A percentile compares a stretch with the other conserved stretches of the same genome.
Evolutionary conservation across 352 stramenopile species (phyloP).

Genomic region (Sclerospora graminicola): DNA sequence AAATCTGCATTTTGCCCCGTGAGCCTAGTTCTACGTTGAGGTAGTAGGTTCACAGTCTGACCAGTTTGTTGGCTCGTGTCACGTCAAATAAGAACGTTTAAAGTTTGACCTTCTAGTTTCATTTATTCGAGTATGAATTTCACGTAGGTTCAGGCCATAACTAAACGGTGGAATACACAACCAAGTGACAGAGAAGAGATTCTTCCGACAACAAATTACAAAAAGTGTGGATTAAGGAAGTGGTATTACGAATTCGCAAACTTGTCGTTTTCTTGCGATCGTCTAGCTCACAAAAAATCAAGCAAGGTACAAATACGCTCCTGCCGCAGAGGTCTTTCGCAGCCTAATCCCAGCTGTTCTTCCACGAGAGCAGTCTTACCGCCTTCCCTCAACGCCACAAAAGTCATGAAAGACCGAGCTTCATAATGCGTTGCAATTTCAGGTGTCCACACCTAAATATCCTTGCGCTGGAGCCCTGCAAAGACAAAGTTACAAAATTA

Average conservation of each 20-base stretch:
- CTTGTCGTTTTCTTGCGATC: neutral
- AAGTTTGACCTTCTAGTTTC: too few relatives aligned
- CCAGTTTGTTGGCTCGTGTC: too few relatives aligned
- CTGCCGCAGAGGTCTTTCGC: too few relatives aligned
- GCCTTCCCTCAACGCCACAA: conserved; percentile 18
- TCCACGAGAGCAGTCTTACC: conserved; percentile 18
- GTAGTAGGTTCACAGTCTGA: too few relatives aligned
- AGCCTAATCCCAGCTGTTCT: conserved; percentile 12
- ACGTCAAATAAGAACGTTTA: too few relatives aligned
- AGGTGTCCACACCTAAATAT: conserved; percentile 72
- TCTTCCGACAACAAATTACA: conserved; percentile 4
- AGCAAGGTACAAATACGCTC: too few relatives aligned
- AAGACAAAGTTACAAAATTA: neutral
- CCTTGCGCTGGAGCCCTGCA: conserved; percentile 85
- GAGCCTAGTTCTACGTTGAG: conserved; percentile 1
- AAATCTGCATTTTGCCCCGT: conserved; percentile 1
- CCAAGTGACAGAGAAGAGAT: neutral
- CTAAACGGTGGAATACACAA: too few relatives aligned
- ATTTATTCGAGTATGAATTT: too few relatives aligned
- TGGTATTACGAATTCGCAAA: conserved; percentile 14
- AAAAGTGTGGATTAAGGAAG: conserved; percentile 18
- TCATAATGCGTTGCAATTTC: conserved; percentile 58
- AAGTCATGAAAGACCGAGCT: conserved; percentile 70
- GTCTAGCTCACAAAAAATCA: too few relatives aligned
- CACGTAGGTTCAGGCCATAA: too few relatives aligned